Evolutionary conservation across 2,329 filamentous ascomycete genomes (phyloP), one percentile per base, ranked within the genome.

Genomic region (Fusarium subglutinans): DNA sequence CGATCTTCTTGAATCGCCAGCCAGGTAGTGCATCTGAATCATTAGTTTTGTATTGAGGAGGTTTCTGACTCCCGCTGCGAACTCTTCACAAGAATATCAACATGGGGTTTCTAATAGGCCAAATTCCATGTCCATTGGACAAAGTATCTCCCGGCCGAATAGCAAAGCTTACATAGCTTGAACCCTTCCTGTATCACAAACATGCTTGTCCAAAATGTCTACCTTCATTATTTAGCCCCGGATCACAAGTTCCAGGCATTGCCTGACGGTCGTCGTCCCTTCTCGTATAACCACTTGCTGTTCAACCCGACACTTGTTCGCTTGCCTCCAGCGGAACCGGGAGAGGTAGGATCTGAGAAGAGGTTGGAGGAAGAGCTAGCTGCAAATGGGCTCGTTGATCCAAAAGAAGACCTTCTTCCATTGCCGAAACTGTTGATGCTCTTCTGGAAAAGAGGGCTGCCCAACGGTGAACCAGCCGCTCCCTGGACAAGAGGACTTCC

Each of bases 241-340:
- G 13, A 50, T 80, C 48, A 84, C 54, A 82, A 79, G 56, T 79
- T 75, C 82, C 84, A 86, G 38, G 82, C 79, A 63, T 81, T 86
- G 17, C 85, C 81, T 58, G 87, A 86, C 75, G 88, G 84, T 80
- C 90, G 81, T 80, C 91, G 85, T 77, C 93, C 92, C 83, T 91
- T 94, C 82, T 98, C 94, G 80, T 98, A 98, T 69, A 98, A 83
- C 96, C 96, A 98, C 84, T 96, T 97, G 84, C 91, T 98, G 83
- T 96, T 98, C 79, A 98, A 80, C 2, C 91, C 91, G 59, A 97
- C 90, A 74, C 90, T 95, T 47, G 92, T 91, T 64, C 90, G 89
- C 84, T 93, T 94, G 43, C 88, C 87, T 11, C 86, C 83, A 11
- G 84, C 84, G 2, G 94, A 93, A 73, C 91, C 95, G 3, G 93